Evolutionary conservation across 139 green algal genomes (phyloP), one percentile per base, ranked within the genome.

Genomic region (Nannochloris sp.): DNA sequence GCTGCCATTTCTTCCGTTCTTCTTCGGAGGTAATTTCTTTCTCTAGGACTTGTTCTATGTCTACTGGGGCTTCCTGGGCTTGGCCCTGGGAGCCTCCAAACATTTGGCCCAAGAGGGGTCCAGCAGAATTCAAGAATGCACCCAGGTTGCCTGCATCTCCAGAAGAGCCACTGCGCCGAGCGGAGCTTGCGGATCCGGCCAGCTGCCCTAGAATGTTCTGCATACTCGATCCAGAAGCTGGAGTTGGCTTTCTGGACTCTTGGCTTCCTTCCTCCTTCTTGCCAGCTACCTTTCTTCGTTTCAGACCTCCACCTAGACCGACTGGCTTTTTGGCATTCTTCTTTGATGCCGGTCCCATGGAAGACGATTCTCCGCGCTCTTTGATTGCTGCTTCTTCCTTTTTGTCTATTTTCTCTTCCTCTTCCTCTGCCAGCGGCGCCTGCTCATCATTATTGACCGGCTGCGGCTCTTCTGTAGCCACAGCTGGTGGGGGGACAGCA

Each of bases 51-150:
- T 40, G 34, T 40, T 40, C 34, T 40, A 40, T 40, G 34, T 40
- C 34, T 40, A 40, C 8, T 40, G 34, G 6, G 6, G 34, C 34
- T 40, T 40, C 34, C 8, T 40, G 34, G 34, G 34, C 34, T 40
- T 40, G 34, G 34, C 34, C 34, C 34, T 24, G 18, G 18, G 18
- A 10, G 48, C 48, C 48, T 54, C 48, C 48, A 19, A 54, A 24
- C 18, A 54, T 19, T 18, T 54, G 48, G n/a, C 48, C n/a, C 10
- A 54, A 12, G 18, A 54, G 18, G n/a, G 48, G 48, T 24, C 48
- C 48, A 54, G 48, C 48, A 54, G 48, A 54, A 54, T 54, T 54
- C 48, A 54, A 24, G 6, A 54, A 6, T 24, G 48, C 48, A 16
- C 48, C 48, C 9, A 54, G 18, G n/a, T 54, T 54, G 18, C 18